Evolutionary conservation across 441 rosid species (phyloP).

Genomic region (Gossypium aridum): DNA sequence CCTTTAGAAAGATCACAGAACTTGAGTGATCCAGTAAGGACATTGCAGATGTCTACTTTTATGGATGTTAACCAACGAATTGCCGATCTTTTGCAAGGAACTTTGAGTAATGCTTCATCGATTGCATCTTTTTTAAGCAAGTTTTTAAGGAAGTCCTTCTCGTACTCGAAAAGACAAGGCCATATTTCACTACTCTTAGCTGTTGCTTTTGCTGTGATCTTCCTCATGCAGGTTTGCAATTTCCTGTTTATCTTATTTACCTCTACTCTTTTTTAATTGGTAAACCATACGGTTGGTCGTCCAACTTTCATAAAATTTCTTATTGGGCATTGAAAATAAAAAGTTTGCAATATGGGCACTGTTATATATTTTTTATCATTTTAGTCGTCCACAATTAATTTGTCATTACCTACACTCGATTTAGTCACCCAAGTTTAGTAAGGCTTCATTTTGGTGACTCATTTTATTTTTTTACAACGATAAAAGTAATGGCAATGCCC

Average conservation of each 20-base stretch:
- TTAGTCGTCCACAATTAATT: neutral
- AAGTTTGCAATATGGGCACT: no score
- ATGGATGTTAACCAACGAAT: conserved; percentile 18
- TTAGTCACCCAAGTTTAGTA: no score
- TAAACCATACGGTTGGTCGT: neutral
- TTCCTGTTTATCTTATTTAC: neutral
- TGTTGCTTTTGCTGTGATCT: conserved; percentile 64
- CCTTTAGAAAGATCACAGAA: conserved; percentile 28
- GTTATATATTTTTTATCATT: neutral
- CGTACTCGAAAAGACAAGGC: conserved; percentile 47
- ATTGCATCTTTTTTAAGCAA: conserved; percentile 28
- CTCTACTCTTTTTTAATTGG: neutral
- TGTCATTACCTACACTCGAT: neutral
- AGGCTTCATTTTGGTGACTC: no score
- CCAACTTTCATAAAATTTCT: no score
- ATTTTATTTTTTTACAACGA: no score
- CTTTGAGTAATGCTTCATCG: conserved; percentile 18
- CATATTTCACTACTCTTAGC: conserved; percentile 47
- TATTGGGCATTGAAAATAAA: no score
- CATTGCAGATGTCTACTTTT: conserved; percentile 22
- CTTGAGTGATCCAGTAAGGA: conserved; percentile 18
- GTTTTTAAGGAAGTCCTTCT: conserved; percentile 28
- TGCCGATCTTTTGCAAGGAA: conserved; percentile 25
- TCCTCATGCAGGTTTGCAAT: conserved; percentile 77
- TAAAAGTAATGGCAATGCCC: no score